Evolutionary conservation across 768 basidiomycete species (phyloP), one percentile per base, ranked within the genome.

Genomic region (Lactarius sanguifluus): DNA sequence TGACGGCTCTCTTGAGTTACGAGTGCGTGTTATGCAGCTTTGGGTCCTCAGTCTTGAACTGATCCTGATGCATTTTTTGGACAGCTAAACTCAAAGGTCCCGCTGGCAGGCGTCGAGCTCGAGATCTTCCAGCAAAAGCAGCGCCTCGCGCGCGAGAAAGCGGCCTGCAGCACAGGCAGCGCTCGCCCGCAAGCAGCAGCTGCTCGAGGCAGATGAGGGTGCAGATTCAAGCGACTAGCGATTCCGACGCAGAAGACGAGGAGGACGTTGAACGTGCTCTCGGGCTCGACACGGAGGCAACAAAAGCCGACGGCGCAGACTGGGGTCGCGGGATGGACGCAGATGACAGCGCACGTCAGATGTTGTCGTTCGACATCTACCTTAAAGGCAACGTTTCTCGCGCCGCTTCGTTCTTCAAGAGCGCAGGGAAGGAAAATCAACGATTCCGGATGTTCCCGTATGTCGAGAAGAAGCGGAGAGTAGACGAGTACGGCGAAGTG

Each of bases 401-500:
- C 70, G 81, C 90, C 30, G 91, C 87, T 1, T 88, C 89, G 2
- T 95, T 94, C 79, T 96, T 95, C 82, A 94, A 94, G 76, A 89
- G 80, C 65, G 79, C 86, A 10, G 86, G 86, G 16, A 81, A 82
- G 12, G 88, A 90, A 70, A 79, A 83, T 18, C 92, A 91, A 69
- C 81, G 97, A 61, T 98, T 92, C 76, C 83, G 96, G 69, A 98
- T 98, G 95, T 98, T 98, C 78, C 97, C 97, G 0, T 95, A 94
- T 70, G 86, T 96, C 34, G 96, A 98, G 78, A 90, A 92, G 77
- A 92, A 90, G 73, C 81, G 94, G 70, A 84, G 91, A 70, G 92
- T 98, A 25, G 97, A 99, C 74, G 92, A 92, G 71, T 99, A 93
- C 74, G 97, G 97, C 10, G 97, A 99, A 80, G 90, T 88, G 12